phyloP scores from a whole-genome alignment of 2,329 filamentous ascomycete species.

The Aspergillus costaricaensis region DNA sequence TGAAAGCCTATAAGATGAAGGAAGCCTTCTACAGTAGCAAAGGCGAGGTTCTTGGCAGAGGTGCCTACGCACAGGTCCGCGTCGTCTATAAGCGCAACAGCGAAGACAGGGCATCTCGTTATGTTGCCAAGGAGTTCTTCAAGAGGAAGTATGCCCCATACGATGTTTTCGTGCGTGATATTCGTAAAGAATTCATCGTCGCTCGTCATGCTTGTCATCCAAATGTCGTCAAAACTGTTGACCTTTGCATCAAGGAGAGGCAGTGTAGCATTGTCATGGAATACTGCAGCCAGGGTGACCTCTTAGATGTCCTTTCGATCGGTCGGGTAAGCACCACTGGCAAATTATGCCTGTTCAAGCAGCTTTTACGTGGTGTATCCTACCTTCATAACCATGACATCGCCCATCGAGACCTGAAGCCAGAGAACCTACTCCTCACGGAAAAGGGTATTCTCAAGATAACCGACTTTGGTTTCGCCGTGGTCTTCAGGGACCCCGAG shows the following conservation, averaged over 20 bases:
- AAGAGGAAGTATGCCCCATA: conserved; percentile 67
- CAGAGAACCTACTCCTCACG: conserved; percentile 80
- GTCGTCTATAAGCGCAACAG: conserved; percentile 72
- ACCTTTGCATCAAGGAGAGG: conserved; percentile 71
- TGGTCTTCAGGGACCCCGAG: conserved; percentile 62
- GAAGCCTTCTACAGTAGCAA: neutral
- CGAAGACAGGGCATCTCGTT: conserved; percentile 53
- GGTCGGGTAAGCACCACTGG: conserved; percentile 69
- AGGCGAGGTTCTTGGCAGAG: conserved; percentile 66
- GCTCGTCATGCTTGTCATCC: conserved; percentile 82
- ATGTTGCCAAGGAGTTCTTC: conserved; percentile 86
- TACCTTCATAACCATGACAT: conserved; percentile 84
- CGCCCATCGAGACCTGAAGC: conserved; percentile 87
- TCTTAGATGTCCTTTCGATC: conserved; percentile 73
- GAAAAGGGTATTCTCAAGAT: conserved; percentile 83
- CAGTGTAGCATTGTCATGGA: conserved; percentile 94
- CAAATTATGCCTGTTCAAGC: conserved; percentile 84
- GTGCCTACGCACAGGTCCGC: conserved; percentile 78
- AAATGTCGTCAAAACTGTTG: conserved; percentile 80
- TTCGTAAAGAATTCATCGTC: conserved; percentile 88
- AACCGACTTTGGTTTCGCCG: conserved; percentile 86
- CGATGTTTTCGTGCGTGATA: conserved; percentile 80
- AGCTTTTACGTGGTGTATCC: conserved; percentile 76
- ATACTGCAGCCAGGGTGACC: conserved; percentile 79
- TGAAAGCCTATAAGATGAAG: neutral